Evolutionary conservation across 768 basidiomycete genomes (phyloP), one percentile per base, ranked within the genome.

Genomic region (Amanita phalloides): DNA sequence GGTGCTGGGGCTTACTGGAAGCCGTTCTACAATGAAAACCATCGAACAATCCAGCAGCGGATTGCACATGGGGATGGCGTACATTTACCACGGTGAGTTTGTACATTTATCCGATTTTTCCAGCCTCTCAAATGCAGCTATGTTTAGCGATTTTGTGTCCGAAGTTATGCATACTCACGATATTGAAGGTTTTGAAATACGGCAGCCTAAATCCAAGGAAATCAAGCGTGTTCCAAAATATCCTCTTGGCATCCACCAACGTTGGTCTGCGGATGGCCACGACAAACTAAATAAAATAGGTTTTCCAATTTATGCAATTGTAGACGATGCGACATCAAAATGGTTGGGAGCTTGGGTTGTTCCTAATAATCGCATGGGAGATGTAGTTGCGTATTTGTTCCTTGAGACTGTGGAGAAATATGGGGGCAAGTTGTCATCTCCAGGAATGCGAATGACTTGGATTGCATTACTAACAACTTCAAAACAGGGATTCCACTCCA

Each of bases 271-370:
- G 0, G 67, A 71, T 57, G 68, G 71, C 0, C 72, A 73, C 43
- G 66, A 71, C 50, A 74, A 73, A 51, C 59, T 74, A 0, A 55
- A 62, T 44, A 56, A 57, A 9, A 70, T 71, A 26, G 72, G 71
- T 0, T 73, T 72, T 54, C 66, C 67, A 0, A 57, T 72, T 25
- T 73, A 62, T 57, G 68, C 53, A 2, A 50, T 71, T 46, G 61
- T 28, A 62, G 71, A 72, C 46, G 63, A 67, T 46, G 62, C 58
- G 0, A 63, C 64, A 0, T 58, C 58, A 1, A 58, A 56, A 30
- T 66, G 66, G 59, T 57, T 72, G 23, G 63, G 60, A 20, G 60
- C 56, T 6, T 66, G 66, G 66, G 65, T 70, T 44, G 62, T 72
- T 17, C 71, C 71, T 0, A 68, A 60, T 37, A 59, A 54, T 72